These are phyloP conservation scores for Plantago coronopus DNA, from an alignment of 305 asterid genomes.

Conservation along the genomic window DNA sequence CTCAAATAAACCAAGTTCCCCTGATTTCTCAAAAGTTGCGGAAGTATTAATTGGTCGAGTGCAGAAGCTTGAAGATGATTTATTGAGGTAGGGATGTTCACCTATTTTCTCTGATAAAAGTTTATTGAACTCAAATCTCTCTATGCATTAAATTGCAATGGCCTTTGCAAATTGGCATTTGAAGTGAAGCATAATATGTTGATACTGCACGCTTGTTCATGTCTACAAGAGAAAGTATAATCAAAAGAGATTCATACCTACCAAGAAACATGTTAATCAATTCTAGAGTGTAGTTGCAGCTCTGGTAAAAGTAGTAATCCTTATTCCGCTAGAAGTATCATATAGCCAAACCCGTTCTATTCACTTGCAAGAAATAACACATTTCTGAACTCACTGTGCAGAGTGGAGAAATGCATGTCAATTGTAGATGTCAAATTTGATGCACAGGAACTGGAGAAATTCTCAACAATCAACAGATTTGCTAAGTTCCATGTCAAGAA, in stretches of 20 bases:
- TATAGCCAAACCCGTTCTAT: not conserved
- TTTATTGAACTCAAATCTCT: too few species aligned
- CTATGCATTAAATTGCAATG: not conserved
- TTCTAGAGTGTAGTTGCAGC: too few species aligned
- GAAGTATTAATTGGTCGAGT: slow-evolving; percentile 39
- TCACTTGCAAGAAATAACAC: not conserved
- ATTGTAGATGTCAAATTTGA: slow-evolving; percentile 49
- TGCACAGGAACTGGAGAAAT: slow-evolving; percentile 56
- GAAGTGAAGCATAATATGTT: not conserved
- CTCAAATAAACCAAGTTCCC: slow-evolving; percentile 28
- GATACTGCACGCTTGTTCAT: not conserved
- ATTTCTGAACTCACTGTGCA: slow-evolving; percentile 34
- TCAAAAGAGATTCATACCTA: not conserved
- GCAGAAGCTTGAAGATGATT: slow-evolving; percentile 42
- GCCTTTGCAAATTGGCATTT: not conserved
- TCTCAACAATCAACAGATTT: slow-evolving; percentile 57
- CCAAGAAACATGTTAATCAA: not conserved
- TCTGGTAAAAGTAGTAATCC: not conserved
- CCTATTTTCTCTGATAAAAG: slow-evolving; percentile 1
- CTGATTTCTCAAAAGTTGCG: slow-evolving; percentile 33
- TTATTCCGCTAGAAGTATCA: not conserved
- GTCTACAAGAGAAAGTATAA: not conserved
- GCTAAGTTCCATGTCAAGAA: slow-evolving; percentile 64
- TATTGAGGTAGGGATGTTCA: slow-evolving; percentile 43
- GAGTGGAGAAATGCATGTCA: slow-evolving; percentile 50